Base-by-base conservation (phyloP, 1,284 basidiomycete species). In the Mycena citricolor region DNA sequence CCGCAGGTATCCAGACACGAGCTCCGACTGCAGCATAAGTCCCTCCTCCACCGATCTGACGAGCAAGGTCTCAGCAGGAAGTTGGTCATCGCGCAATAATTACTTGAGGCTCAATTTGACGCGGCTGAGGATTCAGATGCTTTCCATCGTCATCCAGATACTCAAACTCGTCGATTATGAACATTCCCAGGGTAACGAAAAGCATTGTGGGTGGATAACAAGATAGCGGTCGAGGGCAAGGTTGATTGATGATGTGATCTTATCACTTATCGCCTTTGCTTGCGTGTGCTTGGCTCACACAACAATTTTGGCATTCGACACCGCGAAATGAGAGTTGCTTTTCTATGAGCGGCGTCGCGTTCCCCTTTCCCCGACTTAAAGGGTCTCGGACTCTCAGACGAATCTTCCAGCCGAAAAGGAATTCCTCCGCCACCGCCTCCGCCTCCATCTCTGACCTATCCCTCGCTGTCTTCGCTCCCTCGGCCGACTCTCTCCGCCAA, bases 1-100 rank as follows among this genome's bases (percentile, higher is more conserved):
- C 55, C 1, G 86, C 62, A 2, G 80, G 70, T 39, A 42, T 30
- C 90, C 90, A 90, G 60, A 94, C 79, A 26, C 91, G 76, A 17
- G 88, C 83, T 4, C 90, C 91, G 31, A 94, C 73, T 31, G 72
- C 68, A 44, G 86, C 83, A 61, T 87, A 89, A 0, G 83, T 88
- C 1, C 94, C 94, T 5, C 90, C 94, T 1, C 94, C 94, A 23
- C 94, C 94, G 49, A 97, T 91, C 87, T 94, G 57, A 49, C 47
- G 25, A 28, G 38, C 40, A 32, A 33, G 22, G 23, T 37, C 26
- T n/a, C 25, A 25, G 47, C 34, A 17, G 17, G 32, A 45, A 25
- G 44, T 38, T 37, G 30, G 19, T 41, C 40, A 79, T 32, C 54
- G 50, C 57, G 57, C 10, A 14, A 30, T 16, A 44, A 69, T 66